phyloP scores from a whole-genome alignment of 176 grass and related monocot genomes.

The Saccharum spontaneum region DNA sequence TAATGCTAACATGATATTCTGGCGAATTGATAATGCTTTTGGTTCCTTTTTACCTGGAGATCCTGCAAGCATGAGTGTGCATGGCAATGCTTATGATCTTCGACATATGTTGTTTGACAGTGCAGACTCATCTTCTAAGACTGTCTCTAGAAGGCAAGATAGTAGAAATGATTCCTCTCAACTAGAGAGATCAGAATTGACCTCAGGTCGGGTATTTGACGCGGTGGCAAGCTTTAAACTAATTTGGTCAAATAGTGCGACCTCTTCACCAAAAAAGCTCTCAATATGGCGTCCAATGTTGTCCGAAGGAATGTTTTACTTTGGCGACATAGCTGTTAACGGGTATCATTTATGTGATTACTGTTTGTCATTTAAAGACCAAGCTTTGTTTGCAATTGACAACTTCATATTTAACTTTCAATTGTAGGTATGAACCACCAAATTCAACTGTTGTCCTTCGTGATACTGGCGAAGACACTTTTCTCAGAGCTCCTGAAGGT shows the following conservation, averaged over 20 bases:
- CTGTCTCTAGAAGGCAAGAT: conserved; percentile 38
- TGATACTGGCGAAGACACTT: conserved; percentile 65
- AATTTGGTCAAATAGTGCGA: conserved; percentile 84
- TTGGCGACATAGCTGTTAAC: conserved; percentile 86
- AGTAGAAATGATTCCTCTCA: conserved; percentile 40
- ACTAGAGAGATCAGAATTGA: conserved; percentile 57
- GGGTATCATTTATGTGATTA: conserved; percentile 55
- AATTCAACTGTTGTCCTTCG: conserved; percentile 90
- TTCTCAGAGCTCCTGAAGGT: conserved; percentile 72
- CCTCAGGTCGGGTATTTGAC: conserved; percentile 70
- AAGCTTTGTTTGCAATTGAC: background rate
- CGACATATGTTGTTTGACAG: conserved; percentile 77
- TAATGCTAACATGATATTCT: conserved; percentile 68
- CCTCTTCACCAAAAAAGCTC: conserved; percentile 68
- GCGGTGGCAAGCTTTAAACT: conserved; percentile 82
- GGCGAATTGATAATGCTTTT: conserved; percentile 85
- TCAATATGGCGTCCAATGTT: conserved; percentile 93
- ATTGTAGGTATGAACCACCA: conserved; percentile 78
- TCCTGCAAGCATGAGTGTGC: conserved; percentile 48
- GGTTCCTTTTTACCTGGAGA: conserved; percentile 85
- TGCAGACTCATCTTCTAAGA: conserved; percentile 43
- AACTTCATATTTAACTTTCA: conserved; percentile 31
- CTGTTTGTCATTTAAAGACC: conserved; percentile 13
- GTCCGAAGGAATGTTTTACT: conserved; percentile 76
- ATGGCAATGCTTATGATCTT: conserved; percentile 77